Percentiles rank a stretch among this genome's conserved stretches.
phyloP scores from a whole-genome alignment of 345 rosid genomes.

The Pugionium cornutum region DNA sequence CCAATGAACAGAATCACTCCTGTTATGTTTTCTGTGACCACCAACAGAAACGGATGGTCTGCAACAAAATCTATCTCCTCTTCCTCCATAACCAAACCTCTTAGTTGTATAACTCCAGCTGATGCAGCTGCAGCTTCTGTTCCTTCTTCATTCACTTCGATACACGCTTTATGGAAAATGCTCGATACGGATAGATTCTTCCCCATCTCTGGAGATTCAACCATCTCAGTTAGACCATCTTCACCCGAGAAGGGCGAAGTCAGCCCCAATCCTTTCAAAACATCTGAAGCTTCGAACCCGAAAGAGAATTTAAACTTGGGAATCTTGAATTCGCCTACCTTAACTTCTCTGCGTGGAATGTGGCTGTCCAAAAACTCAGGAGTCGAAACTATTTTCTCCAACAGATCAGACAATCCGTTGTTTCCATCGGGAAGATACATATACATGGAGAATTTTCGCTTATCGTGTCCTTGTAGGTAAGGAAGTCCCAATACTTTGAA shows the following conservation, averaged over 20 bases:
- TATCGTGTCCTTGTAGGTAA: slow-evolving; percentile 71
- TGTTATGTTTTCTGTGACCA: slow-evolving; percentile 60
- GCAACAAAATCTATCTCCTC: slow-evolving; percentile 58
- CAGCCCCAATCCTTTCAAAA: slow-evolving; percentile 56
- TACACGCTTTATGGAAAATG: slow-evolving; percentile 61
- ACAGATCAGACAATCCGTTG: slow-evolving; percentile 56
- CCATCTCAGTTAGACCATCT: slow-evolving; percentile 63
- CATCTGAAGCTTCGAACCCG: slow-evolving; percentile 57
- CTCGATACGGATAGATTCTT: slow-evolving; percentile 47
- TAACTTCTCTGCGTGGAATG: slow-evolving; percentile 43
- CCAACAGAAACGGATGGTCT: slow-evolving; percentile 68
- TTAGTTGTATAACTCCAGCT: slow-evolving; percentile 41
- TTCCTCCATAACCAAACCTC: not conserved
- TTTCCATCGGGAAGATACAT: slow-evolving; percentile 66
- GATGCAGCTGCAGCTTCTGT: slow-evolving; percentile 75
- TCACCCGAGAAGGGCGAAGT: slow-evolving; percentile 52
- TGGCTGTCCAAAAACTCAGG: slow-evolving; percentile 55
- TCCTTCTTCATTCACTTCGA: slow-evolving; percentile 78
- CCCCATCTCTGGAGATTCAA: slow-evolving; percentile 48
- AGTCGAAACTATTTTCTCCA: slow-evolving; percentile 48
- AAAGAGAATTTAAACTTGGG: slow-evolving; percentile 63
- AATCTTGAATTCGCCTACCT: slow-evolving; percentile 53
- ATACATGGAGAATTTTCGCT: slow-evolving; percentile 68
- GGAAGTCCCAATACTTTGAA: slow-evolving; percentile 79
- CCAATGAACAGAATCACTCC: slow-evolving; percentile 64